These are phyloP conservation scores for Tricholoma bakamatsutake DNA, from an alignment of 768 basidiomycete species.

Conservation along the genomic window DNA sequence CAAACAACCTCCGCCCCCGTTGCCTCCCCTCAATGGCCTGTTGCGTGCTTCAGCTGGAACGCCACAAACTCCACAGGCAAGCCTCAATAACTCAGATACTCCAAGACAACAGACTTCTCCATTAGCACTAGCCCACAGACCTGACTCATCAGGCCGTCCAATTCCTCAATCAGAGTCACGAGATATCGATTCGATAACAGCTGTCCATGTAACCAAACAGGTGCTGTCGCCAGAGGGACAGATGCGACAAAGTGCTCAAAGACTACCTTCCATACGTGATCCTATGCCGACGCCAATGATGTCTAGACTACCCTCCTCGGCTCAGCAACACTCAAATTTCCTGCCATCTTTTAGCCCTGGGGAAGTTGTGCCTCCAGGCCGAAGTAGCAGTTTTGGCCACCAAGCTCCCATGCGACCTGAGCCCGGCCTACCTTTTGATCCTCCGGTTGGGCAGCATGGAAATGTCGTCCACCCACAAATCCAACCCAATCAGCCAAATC, in stretches of 20 bases:
- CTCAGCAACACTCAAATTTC: conserved; percentile 27
- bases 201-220: conserved; percentile 16
- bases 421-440: conserved; percentile 7
- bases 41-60: conserved; percentile 14
- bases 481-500: conserved; percentile 11
- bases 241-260: conserved; percentile 21
- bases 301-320: conserved; percentile 16
- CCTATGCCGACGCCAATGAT: conserved; percentile 15
- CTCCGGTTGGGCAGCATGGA: conserved; percentile 5
- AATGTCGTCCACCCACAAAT: conserved; percentile 14
- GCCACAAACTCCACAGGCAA: background rate
- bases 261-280: conserved; percentile 19
- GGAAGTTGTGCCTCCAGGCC: conserved; percentile 1
- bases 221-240: conserved; percentile 23
- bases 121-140: conserved; percentile 3
- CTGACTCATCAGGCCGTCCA: conserved; percentile 1
- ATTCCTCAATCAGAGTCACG: conserved; percentile 10
- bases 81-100: conserved; percentile 7
- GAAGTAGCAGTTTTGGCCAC: conserved; percentile 7
- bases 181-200: conserved; percentile 10
- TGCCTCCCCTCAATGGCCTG: conserved; percentile 41
- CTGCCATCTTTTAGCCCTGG: conserved; percentile 20
- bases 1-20: conserved; percentile 63
- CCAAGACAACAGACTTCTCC: conserved; percentile 5
- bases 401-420: conserved; percentile 9